Conservation (phyloP, 768 basidiomycete genomes). For the Auricularia cornea region DNA sequence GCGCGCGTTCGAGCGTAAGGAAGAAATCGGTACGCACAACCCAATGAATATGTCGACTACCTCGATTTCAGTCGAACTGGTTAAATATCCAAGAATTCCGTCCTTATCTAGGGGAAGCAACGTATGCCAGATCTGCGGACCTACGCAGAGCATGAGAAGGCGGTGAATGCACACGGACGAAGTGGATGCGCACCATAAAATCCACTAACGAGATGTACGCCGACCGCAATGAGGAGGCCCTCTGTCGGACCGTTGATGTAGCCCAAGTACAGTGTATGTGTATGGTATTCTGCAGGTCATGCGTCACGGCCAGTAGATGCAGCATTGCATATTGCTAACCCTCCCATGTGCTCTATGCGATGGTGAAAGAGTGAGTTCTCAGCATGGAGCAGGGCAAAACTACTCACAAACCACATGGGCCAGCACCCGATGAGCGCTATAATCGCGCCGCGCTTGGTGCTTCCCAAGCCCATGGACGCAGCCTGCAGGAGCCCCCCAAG, state of each 20-base stretch:
- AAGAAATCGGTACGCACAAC: conserved; percentile 4
- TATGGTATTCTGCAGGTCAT: conserved; percentile 8
- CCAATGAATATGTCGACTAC: conserved; percentile 4
- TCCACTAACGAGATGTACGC: conserved; percentile 9
- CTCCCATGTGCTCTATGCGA: conserved; percentile 11
- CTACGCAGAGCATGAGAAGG: not conserved
- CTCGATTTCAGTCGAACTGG: not conserved
- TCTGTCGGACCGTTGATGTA: conserved; percentile 12
- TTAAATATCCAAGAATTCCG: not conserved
- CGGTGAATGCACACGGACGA: not conserved
- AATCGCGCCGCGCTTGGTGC: not conserved
- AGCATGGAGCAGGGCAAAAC: not conserved
- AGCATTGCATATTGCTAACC: conserved; percentile 1
- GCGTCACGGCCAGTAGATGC: not conserved
- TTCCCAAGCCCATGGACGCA: conserved; percentile 6
- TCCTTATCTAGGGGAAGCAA: not conserved
- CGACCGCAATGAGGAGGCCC: conserved; percentile 9
- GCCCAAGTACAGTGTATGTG: conserved; percentile 9
- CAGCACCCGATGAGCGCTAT: conserved; percentile 4
- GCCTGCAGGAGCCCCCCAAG: conserved; percentile 6
- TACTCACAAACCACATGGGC: conserved; percentile 13
- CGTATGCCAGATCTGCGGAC: conserved; percentile 7
- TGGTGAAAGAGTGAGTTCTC: not conserved
- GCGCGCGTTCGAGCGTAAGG: not conserved
- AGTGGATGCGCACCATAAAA: conserved; percentile 6